These are phyloP conservation scores for Akanthomyces dipterigenus DNA, from an alignment of 2,329 filamentous ascomycete species.

Conservation along the genomic window DNA sequence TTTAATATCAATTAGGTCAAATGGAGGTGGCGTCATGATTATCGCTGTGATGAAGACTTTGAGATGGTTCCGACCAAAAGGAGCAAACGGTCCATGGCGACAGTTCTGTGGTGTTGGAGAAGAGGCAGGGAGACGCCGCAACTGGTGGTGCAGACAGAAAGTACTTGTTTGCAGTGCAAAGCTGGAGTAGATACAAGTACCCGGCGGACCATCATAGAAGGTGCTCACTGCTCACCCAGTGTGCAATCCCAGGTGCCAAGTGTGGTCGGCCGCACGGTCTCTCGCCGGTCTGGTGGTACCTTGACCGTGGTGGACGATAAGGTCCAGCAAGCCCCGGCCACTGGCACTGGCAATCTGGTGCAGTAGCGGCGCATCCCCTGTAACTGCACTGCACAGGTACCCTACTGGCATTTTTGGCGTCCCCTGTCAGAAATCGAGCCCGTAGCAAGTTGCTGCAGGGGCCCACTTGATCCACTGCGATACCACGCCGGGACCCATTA, in stretches of 20 bases:
- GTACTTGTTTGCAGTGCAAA: background rate
- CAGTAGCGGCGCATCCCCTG: background rate
- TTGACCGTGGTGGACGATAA: background rate
- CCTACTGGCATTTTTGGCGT: background rate
- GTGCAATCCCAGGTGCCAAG: background rate
- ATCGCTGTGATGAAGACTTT: background rate
- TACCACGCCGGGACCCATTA: conserved; percentile 1
- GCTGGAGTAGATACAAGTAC: background rate
- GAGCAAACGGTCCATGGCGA: background rate
- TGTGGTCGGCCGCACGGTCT: conserved; percentile 4
- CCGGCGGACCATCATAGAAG: no score
- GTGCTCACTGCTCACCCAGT: no score
- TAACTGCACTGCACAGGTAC: background rate
- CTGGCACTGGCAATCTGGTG: no score
- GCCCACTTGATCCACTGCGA: background rate
- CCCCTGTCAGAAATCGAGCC: background rate
- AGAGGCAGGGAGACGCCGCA: background rate
- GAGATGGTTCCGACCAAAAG: background rate
- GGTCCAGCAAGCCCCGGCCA: background rate
- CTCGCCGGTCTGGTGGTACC: background rate
- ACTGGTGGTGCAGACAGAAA: background rate
- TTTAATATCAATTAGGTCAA: background rate
- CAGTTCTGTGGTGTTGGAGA: background rate
- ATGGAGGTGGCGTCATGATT: conserved; percentile 1
- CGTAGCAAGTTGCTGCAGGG: background rate